A percentile compares a stretch with the other conserved stretches of the same genome.
Conservation (phyloP, 1,284 basidiomycete genomes). For the Bjerkandera adusta region DNA sequence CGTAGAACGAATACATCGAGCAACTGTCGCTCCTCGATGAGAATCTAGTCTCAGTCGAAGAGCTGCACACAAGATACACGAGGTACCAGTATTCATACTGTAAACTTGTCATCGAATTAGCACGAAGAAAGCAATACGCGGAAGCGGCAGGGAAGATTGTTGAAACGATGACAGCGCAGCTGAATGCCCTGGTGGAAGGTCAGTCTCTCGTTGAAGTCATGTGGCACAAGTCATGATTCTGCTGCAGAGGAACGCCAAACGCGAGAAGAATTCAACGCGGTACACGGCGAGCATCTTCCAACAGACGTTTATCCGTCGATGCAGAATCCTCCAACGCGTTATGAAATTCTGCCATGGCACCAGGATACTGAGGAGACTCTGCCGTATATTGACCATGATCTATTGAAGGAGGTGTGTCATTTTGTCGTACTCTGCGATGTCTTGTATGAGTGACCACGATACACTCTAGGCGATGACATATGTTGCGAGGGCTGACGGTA, state of each 20-base stretch:
- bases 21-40: conserved; percentile 54
- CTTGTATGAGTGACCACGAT: too few species aligned
- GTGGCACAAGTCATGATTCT: conserved; percentile 6
- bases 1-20: conserved; percentile 49
- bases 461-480: neutral
- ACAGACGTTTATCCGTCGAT: conserved; percentile 75
- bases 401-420: conserved; percentile 50
- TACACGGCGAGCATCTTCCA: conserved; percentile 69
- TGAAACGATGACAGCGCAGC: conserved; percentile 57
- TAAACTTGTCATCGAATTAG: conserved; percentile 69
- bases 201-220: conserved; percentile 14
- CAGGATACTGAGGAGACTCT: conserved; percentile 53
- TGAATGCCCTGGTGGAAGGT: conserved; percentile 67
- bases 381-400: conserved; percentile 56
- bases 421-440: neutral
- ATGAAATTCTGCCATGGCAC: conserved; percentile 57
- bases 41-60: conserved; percentile 57
- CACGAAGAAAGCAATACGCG: conserved; percentile 61
- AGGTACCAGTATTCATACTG: conserved; percentile 69
- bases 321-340: conserved; percentile 66
- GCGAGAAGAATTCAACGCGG: conserved; percentile 65
- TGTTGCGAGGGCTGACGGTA: neutral
- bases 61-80: conserved; percentile 61
- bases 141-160: conserved; percentile 65
- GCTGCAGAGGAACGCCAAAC: conserved; percentile 64